These are phyloP conservation scores for Limnomonas spitsbergensis DNA, from an alignment of 139 green algal species.

Conservation along the genomic window DNA sequence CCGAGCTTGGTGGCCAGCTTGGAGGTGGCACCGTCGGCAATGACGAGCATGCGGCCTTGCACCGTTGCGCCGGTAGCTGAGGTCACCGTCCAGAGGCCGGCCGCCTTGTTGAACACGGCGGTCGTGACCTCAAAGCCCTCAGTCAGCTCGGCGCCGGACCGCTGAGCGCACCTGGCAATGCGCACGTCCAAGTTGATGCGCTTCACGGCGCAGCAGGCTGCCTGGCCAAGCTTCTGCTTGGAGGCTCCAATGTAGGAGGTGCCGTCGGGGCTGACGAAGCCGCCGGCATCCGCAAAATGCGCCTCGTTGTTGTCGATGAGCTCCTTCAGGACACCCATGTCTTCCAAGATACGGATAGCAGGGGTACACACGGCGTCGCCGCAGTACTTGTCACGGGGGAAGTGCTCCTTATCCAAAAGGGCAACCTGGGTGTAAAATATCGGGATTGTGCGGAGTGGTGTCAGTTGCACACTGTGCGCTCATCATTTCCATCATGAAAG, in stretches of 20 bases:
- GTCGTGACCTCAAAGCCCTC: slow-evolving; percentile 77
- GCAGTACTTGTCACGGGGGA: slow-evolving; percentile 78
- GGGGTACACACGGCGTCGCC: slow-evolving; percentile 84
- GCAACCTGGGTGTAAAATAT: slow-evolving; percentile 47
- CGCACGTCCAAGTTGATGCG: slow-evolving; percentile 81
- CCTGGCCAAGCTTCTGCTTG: slow-evolving; percentile 28
- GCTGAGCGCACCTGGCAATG: slow-evolving; percentile 35
- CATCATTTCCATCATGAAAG: too few species aligned
- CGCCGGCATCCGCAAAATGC: slow-evolving; percentile 80
- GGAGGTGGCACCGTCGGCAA: slow-evolving; percentile 84
- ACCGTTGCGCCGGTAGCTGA: slow-evolving; percentile 50
- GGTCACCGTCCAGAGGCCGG: slow-evolving; percentile 81
- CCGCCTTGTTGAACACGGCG: slow-evolving; percentile 65
- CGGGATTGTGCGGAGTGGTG: too few species aligned
- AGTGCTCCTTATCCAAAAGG: slow-evolving; percentile 83
- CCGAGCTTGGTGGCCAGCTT: slow-evolving; percentile 81
- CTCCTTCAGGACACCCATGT: slow-evolving; percentile 67
- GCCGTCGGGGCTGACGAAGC: slow-evolving; percentile 71
- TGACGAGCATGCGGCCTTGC: slow-evolving; percentile 68
- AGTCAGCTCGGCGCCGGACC: slow-evolving; percentile 71
- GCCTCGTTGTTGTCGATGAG: slow-evolving; percentile 78
- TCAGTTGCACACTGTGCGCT: too few species aligned
- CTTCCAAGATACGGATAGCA: slow-evolving; percentile 69
- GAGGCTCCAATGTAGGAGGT: slow-evolving; percentile 80
- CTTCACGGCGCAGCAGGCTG: slow-evolving; percentile 78